Evolutionary conservation across 306 rosid species (phyloP), one percentile per base, ranked within the genome.

Genomic region (Glycine latifolia): DNA sequence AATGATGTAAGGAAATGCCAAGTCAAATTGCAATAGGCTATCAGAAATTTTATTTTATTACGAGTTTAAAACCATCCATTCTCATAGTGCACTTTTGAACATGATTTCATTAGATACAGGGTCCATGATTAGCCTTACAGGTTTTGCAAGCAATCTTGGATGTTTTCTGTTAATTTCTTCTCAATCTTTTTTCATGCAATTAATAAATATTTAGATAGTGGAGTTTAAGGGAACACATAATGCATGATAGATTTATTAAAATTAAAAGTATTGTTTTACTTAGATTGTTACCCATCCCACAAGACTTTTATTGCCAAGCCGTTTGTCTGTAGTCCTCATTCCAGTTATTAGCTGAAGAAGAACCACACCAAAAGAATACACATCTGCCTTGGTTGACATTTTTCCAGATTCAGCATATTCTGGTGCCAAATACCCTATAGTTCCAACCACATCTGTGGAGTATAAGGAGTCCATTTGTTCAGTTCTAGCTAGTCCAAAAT

Each of bases 351-450:
- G 86, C 87, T 94, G 94, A 58, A 91, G 83, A 26, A 94, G 87
- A 81, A 90, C 90, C 63, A 91, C 90, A 3, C 98, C 98, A 76
- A 89, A 90, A 68, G 98, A 89, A 78, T 90, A 94, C 59, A 91
- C 98, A 66, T 94, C 98, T 16, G 92, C 89, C 84, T 91, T 94
- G 54, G 92, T 90, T 71, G 98, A 91, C 10, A 90, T 81, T 82
- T 79, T 90, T 4, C 98, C 97, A 81, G 79, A 83, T 84, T 91
- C 93, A 33, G 93, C 97, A 84, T 89, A 94, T 85, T 94, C 98
- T 63, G 98, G 98, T 68, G 97, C 97, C 81, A 91, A 55, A 85
- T 94, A 94, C 73, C 94, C 98, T 76, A 88, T 60, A 33, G 93
- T 87, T 84, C 98, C 98, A 26, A 91, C 94, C 44, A 89, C 33